Evolutionary conservation across 768 basidiomycete genomes (phyloP).

Genomic region (Amanita rubescens): DNA sequence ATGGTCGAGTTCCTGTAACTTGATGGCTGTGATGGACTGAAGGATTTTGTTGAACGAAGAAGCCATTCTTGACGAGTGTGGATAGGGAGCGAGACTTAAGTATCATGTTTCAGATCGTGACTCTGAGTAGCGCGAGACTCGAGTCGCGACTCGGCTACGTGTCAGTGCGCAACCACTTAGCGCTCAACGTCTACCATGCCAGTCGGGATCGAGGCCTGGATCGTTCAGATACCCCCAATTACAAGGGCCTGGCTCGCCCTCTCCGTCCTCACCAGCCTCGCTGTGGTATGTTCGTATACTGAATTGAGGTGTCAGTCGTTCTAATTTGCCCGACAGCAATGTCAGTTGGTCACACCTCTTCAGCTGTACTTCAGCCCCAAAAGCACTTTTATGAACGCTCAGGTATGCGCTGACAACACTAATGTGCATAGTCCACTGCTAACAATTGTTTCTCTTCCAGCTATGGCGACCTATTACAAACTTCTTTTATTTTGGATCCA

Average conservation of each 20-base stretch:
- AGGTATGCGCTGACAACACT: conserved; percentile 35
- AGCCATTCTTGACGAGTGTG: neutral
- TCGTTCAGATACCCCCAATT: conserved; percentile 85
- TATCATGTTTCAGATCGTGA: too few relatives aligned
- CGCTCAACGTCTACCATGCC: too few relatives aligned
- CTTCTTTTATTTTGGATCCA: conserved; percentile 93
- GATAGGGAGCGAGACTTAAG: too few relatives aligned
- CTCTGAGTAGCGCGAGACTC: too few relatives aligned
- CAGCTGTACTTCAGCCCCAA: conserved; percentile 93
- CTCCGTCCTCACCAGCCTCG: conserved; percentile 72
- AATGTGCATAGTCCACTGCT: neutral
- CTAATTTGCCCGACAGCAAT: conserved; percentile 58
- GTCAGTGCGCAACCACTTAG: too few relatives aligned
- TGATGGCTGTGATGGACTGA: conserved; percentile 36
- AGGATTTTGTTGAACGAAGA: conserved; percentile 32
- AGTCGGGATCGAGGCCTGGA: conserved; percentile 85
- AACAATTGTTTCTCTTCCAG: conserved; percentile 30
- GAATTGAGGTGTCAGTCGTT: neutral
- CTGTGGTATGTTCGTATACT: conserved; percentile 65
- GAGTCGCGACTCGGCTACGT: too few relatives aligned
- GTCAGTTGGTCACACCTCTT: conserved; percentile 80
- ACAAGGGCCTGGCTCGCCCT: conserved; percentile 82
- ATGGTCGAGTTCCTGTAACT: conserved; percentile 36
- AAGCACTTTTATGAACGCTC: conserved; percentile 72
- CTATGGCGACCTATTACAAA: conserved; percentile 85